A percentile compares a stretch with the other conserved stretches of the same genome.
These are phyloP conservation scores for Puccinellia tenuiflora DNA, from an alignment of 176 grass and related monocot species.

Conservation along the genomic window DNA sequence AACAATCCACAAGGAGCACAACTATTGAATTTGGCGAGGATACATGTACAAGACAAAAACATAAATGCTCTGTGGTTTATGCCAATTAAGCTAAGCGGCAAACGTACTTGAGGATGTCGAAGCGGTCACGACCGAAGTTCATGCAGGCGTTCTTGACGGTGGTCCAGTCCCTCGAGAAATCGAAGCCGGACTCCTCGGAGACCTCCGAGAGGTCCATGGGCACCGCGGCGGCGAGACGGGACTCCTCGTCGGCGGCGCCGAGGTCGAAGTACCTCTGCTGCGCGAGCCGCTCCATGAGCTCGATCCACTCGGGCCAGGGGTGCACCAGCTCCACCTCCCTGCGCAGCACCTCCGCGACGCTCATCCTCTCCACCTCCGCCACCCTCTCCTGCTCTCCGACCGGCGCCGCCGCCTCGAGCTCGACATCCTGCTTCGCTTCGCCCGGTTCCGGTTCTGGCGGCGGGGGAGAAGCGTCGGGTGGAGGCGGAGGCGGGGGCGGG, in stretches of 20 bases:
- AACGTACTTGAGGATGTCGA: constrained; percentile 81
- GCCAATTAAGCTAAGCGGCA: background rate
- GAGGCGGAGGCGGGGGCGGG: background rate
- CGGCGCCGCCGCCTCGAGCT: background rate
- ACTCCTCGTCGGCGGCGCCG: constrained; percentile 40
- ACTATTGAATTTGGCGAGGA: background rate
- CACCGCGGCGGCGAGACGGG: constrained; percentile 41
- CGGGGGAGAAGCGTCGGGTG: background rate
- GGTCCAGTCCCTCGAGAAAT: constrained; percentile 84
- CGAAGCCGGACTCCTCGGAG: constrained; percentile 54
- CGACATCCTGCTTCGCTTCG: background rate
- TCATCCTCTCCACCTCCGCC: constrained; percentile 21
- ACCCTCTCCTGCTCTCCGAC: background rate
- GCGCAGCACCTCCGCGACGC: constrained; percentile 52
- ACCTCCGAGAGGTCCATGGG: constrained; percentile 56
- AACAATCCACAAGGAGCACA: too few relatives aligned
- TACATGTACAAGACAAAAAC: background rate
- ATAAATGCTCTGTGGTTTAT: background rate
- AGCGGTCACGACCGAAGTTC: constrained; percentile 89
- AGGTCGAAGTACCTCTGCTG: constrained; percentile 85
- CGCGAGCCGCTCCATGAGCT: constrained; percentile 78
- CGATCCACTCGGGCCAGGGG: constrained; percentile 96
- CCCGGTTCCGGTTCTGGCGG: background rate
- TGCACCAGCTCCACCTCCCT: constrained; percentile 91
- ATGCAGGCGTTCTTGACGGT: constrained; percentile 83